Percentiles rank a stretch among this genome's conserved stretches.
phyloP scores from a whole-genome alignment of 805 yeast species.

The Saturnispora mendoncae region DNA sequence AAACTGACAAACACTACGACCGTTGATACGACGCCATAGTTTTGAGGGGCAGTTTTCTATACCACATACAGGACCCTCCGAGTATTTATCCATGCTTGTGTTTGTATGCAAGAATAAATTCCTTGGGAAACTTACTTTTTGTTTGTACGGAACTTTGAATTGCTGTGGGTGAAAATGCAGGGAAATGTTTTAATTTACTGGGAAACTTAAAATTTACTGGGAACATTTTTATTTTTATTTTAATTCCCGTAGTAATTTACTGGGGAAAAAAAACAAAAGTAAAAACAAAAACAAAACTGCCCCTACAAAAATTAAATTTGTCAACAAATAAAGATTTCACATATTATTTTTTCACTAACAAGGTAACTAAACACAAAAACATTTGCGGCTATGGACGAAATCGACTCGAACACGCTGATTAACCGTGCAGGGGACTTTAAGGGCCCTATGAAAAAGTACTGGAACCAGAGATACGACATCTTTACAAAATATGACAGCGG shows the following conservation, averaged over 20 bases:
- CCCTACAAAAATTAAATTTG: too few species aligned
- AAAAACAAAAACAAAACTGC: too few species aligned
- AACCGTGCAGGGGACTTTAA: conserved; percentile 11
- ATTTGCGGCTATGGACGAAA: neutral
- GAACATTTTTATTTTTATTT: too few species aligned
- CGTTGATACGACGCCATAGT: conserved; percentile 64
- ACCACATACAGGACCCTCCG: conserved; percentile 80
- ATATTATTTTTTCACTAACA: too few species aligned
- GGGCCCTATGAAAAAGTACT: conserved; percentile 38
- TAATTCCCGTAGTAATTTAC: too few species aligned
- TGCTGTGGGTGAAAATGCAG: too few species aligned
- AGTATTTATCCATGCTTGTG: conserved; percentile 20
- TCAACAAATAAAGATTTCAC: too few species aligned
- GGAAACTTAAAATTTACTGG: neutral
- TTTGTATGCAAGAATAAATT: too few species aligned
- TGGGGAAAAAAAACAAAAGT: conserved; percentile 1
- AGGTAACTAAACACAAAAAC: too few species aligned
- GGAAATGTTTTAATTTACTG: neutral
- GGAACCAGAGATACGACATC: conserved; percentile 51
- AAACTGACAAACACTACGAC: conserved; percentile 74
- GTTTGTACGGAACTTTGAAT: too few species aligned
- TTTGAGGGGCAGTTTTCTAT: conserved; percentile 80
- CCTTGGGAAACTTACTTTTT: too few species aligned
- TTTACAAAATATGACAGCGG: conserved; percentile 64
- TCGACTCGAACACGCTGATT: conserved; percentile 10